These are phyloP conservation scores for Zelopaecilomyces penicillatus DNA, from an alignment of 2,329 filamentous ascomycete species.

Conservation along the genomic window DNA sequence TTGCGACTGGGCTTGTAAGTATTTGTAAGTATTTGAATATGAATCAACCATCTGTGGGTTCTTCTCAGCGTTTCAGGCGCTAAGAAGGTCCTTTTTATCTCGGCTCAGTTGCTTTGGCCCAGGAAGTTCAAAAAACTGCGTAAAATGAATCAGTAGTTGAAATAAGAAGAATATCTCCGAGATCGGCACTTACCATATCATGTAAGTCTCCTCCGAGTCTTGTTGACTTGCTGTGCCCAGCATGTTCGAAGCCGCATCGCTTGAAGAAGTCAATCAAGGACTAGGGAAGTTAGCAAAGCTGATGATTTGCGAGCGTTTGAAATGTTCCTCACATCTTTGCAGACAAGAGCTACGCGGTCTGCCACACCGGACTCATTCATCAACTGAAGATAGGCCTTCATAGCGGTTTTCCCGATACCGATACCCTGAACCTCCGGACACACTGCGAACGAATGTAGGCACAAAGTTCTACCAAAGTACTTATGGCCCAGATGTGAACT, in stretches of 20 bases:
- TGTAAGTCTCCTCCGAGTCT: conserved; percentile 77
- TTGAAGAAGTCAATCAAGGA: conserved; percentile 68
- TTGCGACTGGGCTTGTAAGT: too few relatives aligned
- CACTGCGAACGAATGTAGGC: conserved; percentile 75
- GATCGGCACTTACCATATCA: conserved; percentile 57
- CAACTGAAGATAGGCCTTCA: conserved; percentile 70
- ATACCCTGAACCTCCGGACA: conserved; percentile 65
- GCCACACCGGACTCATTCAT: conserved; percentile 63
- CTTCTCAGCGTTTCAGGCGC: too few relatives aligned
- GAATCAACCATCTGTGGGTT: too few relatives aligned
- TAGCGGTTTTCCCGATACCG: conserved; percentile 63
- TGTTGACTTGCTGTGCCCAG: conserved; percentile 58
- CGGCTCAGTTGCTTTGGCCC: too few relatives aligned
- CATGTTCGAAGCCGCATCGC: conserved; percentile 61
- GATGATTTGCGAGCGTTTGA: not conserved
- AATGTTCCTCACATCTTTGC: conserved; percentile 51
- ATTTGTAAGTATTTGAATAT: too few relatives aligned
- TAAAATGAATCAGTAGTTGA: too few relatives aligned
- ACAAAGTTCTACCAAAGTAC: conserved; percentile 64
- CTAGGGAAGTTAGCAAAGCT: conserved; percentile 23
- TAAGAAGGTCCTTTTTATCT: too few relatives aligned
- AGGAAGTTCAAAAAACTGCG: too few relatives aligned
- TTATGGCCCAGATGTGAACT: conserved; percentile 56
- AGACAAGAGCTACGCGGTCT: conserved; percentile 67
- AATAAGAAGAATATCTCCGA: too few relatives aligned